These are phyloP conservation scores for Ceratocystis diversiconidia DNA, from an alignment of 2,329 filamentous ascomycete species.

Conservation along the genomic window DNA sequence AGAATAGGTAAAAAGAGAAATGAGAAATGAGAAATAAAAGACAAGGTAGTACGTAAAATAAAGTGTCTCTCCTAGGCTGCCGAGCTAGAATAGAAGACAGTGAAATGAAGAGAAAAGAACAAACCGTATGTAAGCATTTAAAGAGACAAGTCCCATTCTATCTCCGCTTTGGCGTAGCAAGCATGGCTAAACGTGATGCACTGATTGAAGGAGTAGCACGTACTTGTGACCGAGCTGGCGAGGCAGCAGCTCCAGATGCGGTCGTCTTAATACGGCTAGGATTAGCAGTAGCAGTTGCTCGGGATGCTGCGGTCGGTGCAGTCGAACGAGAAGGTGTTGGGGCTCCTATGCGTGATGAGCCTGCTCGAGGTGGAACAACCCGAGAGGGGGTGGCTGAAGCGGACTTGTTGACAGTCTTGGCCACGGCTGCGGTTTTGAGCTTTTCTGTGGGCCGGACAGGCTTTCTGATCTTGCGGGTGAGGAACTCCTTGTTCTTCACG, in stretches of 20 bases:
- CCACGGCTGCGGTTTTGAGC: slow-evolving; percentile 8
- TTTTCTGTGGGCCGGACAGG: slow-evolving; percentile 17
- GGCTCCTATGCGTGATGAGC: neutral
- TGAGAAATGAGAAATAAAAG: neutral
- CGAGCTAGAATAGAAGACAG: neutral
- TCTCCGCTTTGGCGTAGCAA: slow-evolving; percentile 15
- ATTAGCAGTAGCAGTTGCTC: neutral
- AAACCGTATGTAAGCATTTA: neutral
- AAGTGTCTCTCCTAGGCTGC: too few relatives aligned
- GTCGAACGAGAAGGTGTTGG: neutral
- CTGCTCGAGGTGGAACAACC: neutral
- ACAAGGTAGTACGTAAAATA: neutral
- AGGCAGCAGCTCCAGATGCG: neutral
- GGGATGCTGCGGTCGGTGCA: neutral
- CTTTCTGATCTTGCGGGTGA: slow-evolving; percentile 16
- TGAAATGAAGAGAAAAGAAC: neutral
- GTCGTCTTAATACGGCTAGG: slow-evolving; percentile 6
- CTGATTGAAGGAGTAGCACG: slow-evolving; percentile 10
- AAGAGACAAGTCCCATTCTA: neutral
- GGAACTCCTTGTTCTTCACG: slow-evolving; percentile 14
- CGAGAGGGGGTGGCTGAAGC: neutral
- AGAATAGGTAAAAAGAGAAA: neutral
- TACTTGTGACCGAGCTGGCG: neutral
- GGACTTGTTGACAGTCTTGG: neutral
- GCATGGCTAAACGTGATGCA: slow-evolving; percentile 12